Evolutionary conservation across 1,284 basidiomycete species (phyloP).

Genomic region (Rhizoctonia solani): DNA sequence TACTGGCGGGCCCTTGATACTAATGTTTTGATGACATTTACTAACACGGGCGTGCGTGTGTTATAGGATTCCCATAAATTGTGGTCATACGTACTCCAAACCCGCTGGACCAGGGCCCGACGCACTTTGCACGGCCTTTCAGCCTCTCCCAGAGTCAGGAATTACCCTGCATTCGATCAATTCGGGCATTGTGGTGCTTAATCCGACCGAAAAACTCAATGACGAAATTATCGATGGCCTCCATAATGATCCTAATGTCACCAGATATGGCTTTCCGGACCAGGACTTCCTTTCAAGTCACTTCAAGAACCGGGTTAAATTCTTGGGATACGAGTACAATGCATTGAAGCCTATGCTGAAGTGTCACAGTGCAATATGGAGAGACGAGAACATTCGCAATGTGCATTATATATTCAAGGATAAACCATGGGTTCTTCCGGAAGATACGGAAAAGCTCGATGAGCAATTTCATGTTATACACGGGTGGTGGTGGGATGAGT

Average conservation of each 20-base stretch:
- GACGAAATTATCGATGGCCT: slow-evolving; percentile 58
- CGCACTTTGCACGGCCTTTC: slow-evolving; percentile 54
- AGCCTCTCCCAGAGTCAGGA: slow-evolving; percentile 57
- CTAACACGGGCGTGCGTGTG: neutral
- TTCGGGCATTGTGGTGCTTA: slow-evolving; percentile 84
- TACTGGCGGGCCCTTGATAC: slow-evolving; percentile 74
- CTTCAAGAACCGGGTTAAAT: slow-evolving; percentile 76
- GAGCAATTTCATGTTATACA: slow-evolving; percentile 9
- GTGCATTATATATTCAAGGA: slow-evolving; percentile 36
- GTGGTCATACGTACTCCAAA: slow-evolving; percentile 72
- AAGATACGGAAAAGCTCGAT: neutral
- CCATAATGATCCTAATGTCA: slow-evolving; percentile 66
- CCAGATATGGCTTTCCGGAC: slow-evolving; percentile 82
- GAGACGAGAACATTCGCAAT: slow-evolving; percentile 65
- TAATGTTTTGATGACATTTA: neutral
- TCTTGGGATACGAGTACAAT: slow-evolving; percentile 82
- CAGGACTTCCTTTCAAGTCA: slow-evolving; percentile 87
- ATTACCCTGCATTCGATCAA: slow-evolving; percentile 81
- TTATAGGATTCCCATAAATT: slow-evolving; percentile 84
- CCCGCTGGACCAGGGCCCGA: slow-evolving; percentile 39
- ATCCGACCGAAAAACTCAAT: slow-evolving; percentile 59
- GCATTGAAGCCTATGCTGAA: slow-evolving; percentile 77
- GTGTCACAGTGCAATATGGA: slow-evolving; percentile 72
- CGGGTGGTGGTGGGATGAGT: slow-evolving; percentile 28
- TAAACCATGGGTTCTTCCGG: slow-evolving; percentile 36